phyloP scores from a whole-genome alignment of 1,284 basidiomycete genomes.

The Sporisorium scitamineum region DNA sequence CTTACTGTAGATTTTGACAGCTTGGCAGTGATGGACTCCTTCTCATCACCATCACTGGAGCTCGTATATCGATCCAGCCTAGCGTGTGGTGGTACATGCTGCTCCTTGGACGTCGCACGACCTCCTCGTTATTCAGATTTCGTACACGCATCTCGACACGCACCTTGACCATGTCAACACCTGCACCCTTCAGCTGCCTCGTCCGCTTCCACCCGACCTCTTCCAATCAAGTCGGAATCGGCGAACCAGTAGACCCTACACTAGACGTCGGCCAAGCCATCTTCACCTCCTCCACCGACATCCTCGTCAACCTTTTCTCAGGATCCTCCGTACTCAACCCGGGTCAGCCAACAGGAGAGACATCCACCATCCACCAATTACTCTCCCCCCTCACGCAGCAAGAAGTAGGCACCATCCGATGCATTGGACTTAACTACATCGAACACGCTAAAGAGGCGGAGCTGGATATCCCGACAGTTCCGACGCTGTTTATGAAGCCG shows the following conservation, averaged over 20 bases:
- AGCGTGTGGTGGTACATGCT: background rate
- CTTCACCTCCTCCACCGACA: conserved; percentile 72
- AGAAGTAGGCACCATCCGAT: conserved; percentile 76
- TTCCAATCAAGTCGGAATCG: conserved; percentile 76
- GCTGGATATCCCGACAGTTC: conserved; percentile 72
- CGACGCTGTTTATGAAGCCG: conserved; percentile 85
- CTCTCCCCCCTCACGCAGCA: conserved; percentile 77
- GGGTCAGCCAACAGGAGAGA: conserved; percentile 75
- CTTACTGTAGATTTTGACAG: conserved; percentile 7
- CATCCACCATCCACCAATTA: conserved; percentile 78
- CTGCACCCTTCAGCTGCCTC: conserved; percentile 73
- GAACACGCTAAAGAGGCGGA: conserved; percentile 77
- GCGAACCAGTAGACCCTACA: conserved; percentile 78
- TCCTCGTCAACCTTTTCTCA: conserved; percentile 78
- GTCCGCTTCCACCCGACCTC: conserved; percentile 82
- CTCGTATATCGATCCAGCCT: background rate
- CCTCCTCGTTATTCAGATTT: no score
- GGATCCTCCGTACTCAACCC: conserved; percentile 76
- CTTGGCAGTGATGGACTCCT: conserved; percentile 6
- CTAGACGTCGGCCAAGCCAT: conserved; percentile 74
- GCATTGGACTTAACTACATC: conserved; percentile 82
- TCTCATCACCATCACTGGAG: background rate
- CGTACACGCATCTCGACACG: background rate
- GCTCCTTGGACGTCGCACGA: background rate
- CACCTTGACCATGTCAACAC: background rate